These are phyloP conservation scores for Pseudomonodictys pantanalensis DNA, from an alignment of 495 filamentous ascomycete genomes.

Conservation along the genomic window DNA sequence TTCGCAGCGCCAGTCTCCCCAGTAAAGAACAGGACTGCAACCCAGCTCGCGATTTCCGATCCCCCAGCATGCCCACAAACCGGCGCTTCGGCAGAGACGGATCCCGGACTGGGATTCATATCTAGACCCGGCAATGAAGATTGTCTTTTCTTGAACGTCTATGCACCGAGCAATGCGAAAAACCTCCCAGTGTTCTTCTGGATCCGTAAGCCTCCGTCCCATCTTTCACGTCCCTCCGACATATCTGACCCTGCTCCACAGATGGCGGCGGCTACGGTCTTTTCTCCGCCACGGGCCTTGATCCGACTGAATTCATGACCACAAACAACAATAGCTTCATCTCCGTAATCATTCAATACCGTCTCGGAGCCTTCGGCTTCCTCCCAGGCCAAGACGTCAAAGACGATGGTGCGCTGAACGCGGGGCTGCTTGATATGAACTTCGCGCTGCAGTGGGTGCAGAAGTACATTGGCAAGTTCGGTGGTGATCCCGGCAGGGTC, in stretches of 20 bases:
- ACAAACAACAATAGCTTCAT: constrained; percentile 47
- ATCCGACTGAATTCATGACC: constrained; percentile 44
- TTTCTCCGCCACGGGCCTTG: constrained; percentile 15
- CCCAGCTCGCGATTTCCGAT: constrained; percentile 19
- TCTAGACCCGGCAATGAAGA: constrained; percentile 46
- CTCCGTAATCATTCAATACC: constrained; percentile 40
- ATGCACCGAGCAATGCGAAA: constrained; percentile 42
- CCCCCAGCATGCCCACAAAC: constrained; percentile 32
- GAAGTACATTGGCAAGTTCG: constrained; percentile 40
- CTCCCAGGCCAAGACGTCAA: constrained; percentile 35
- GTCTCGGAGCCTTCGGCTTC: constrained; percentile 41
- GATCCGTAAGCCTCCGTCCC: constrained; percentile 42
- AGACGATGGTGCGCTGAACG: constrained; percentile 39
- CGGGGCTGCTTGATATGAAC: constrained; percentile 41
- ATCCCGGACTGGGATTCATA: constrained; percentile 19
- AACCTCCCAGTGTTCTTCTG: constrained; percentile 42
- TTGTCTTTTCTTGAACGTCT: constrained; percentile 53
- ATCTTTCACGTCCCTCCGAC: not conserved
- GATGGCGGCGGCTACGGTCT: constrained; percentile 43
- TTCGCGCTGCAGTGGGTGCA: constrained; percentile 45
- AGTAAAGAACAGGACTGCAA: constrained; percentile 16
- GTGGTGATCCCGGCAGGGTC: constrained; percentile 44
- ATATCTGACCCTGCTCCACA: not conserved
- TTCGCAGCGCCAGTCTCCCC: constrained; percentile 28
- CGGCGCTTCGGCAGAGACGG: constrained; percentile 18